A percentile compares a stretch with the other conserved stretches of the same genome.
phyloP scores from a whole-genome alignment of 192 early-diverging fungal genomes.

The Gryganskiella cystojenkinii region DNA sequence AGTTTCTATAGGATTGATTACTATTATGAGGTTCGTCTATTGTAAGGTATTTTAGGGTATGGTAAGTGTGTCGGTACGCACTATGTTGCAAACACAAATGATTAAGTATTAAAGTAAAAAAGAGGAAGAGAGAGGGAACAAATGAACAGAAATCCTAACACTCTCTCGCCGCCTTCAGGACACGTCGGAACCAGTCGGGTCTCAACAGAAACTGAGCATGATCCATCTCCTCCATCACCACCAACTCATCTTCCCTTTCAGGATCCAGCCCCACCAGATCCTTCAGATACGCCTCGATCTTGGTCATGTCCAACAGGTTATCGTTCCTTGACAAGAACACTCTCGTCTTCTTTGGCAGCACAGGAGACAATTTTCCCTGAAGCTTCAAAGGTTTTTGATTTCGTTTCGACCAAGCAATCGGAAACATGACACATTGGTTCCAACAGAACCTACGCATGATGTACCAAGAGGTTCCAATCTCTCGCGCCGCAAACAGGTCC shows the following conservation, averaged over 20 bases:
- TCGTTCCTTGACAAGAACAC: constrained; percentile 62
- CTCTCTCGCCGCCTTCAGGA: constrained; percentile 25
- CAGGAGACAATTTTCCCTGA: constrained; percentile 22
- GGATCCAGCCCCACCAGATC: constrained; percentile 33
- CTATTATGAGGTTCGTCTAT: no score
- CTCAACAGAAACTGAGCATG: constrained; percentile 59
- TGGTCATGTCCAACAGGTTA: constrained; percentile 48
- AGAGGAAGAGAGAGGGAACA: no score
- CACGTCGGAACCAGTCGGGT: constrained; percentile 29
- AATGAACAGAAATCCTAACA: no score
- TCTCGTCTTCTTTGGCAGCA: constrained; percentile 28
- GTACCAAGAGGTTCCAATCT: constrained; percentile 70
- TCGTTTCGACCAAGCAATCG: constrained; percentile 19
- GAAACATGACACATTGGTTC: constrained; percentile 56
- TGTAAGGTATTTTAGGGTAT: no score
- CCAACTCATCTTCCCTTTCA: constrained; percentile 32
- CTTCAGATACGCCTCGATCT: constrained; percentile 52
- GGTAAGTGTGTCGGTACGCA: not conserved
- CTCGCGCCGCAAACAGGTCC: constrained; percentile 65
- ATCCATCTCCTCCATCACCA: constrained; percentile 56
- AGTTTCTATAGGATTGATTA: no score
- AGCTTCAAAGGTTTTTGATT: constrained; percentile 1
- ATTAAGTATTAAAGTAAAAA: no score
- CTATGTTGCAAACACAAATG: no score
- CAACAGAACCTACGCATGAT: constrained; percentile 66